These are phyloP conservation scores for Grifola frondosa DNA, from an alignment of 1,284 basidiomycete species.

Conservation along the genomic window DNA sequence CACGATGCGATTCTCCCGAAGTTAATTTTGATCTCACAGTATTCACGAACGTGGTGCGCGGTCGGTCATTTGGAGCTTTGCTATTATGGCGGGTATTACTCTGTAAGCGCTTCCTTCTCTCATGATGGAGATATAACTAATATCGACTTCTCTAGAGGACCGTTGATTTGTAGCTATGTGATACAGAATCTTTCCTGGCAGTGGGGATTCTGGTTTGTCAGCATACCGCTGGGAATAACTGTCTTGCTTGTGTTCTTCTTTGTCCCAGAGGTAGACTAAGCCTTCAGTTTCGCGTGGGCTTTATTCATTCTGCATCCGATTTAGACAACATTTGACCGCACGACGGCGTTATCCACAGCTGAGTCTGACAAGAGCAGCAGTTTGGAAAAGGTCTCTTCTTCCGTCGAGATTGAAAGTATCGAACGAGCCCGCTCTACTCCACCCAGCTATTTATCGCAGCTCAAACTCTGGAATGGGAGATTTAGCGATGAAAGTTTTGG, in stretches of 20 bases:
- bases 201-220: slow-evolving; percentile 44
- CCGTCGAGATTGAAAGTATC: slow-evolving; percentile 9
- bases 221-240: slow-evolving; percentile 38
- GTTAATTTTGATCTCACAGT: slow-evolving; percentile 18
- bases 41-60: slow-evolving; percentile 44
- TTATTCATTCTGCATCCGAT: background rate
- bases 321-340: slow-evolving; percentile 33
- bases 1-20: background rate
- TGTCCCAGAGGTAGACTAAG: slow-evolving; percentile 39
- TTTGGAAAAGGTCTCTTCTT: slow-evolving; percentile 22
- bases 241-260: slow-evolving; percentile 40
- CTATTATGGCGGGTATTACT: slow-evolving; percentile 43
- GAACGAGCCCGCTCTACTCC: background rate
- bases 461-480: slow-evolving; percentile 38
- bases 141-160: slow-evolving; percentile 23
- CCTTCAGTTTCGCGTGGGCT: background rate
- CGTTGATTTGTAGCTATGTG: slow-evolving; percentile 42
- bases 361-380: slow-evolving; percentile 28
- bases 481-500: slow-evolving; percentile 35
- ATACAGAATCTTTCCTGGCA: slow-evolving; percentile 42
- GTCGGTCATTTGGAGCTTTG: slow-evolving; percentile 43
- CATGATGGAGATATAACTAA: background rate
- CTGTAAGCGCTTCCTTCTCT: slow-evolving; percentile 30
- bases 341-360: background rate
- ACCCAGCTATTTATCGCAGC: slow-evolving; percentile 33